phyloP scores from a whole-genome alignment of 345 rosid genomes.

The Eucalyptus dawsonii region DNA sequence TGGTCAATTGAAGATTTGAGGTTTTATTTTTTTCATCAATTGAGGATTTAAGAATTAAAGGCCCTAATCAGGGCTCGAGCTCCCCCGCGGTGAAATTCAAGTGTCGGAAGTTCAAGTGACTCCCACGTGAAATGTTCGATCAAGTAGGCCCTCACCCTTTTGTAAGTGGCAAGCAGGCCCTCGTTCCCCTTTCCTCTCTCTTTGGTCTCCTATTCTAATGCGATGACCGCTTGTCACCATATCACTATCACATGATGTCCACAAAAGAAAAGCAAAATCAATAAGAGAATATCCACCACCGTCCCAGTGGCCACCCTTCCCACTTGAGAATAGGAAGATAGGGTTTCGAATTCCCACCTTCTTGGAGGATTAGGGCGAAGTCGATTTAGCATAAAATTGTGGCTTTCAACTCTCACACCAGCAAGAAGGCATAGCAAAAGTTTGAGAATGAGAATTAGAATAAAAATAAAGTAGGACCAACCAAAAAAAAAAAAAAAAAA shows the following conservation, averaged over 20 bases:
- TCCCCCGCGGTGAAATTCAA: neutral
- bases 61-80: neutral
- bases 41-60: neutral
- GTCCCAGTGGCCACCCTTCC: too few relatives aligned
- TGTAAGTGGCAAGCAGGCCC: neutral
- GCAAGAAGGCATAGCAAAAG: accelerated
- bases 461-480: too few relatives aligned
- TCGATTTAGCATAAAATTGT: too few relatives aligned
- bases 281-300: neutral
- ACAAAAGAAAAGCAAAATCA: neutral
- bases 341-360: too few relatives aligned
- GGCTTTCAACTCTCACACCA: too few relatives aligned
- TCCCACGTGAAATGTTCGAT: neutral
- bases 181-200: neutral
- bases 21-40: neutral
- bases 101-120: neutral
- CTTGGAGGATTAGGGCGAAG: too few relatives aligned
- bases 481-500: too few relatives aligned
- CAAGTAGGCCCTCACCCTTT: neutral
- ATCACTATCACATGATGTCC: neutral
- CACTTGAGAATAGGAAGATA: too few relatives aligned
- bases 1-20: neutral
- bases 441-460: too few relatives aligned
- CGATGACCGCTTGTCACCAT: neutral
- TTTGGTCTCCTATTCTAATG: neutral